Percentiles rank a stretch among this genome's conserved stretches.
phyloP scores from a whole-genome alignment of 75 land plant species.

The Selaginella moellendorffii region DNA sequence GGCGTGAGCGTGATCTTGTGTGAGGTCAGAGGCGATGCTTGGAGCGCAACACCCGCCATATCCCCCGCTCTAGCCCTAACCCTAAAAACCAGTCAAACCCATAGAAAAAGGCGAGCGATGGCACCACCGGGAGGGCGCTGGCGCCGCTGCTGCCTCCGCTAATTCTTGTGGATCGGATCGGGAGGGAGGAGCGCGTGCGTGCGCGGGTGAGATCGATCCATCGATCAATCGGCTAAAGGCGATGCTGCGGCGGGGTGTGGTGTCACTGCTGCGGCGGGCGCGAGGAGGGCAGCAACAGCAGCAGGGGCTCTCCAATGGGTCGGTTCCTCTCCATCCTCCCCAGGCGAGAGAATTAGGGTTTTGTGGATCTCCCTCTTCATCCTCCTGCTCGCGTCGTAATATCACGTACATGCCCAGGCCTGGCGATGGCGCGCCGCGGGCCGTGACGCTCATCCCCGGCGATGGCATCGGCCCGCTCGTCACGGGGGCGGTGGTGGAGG shows the following conservation, averaged over 20 bases:
- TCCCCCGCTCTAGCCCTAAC: neutral
- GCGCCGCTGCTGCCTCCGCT: too few relatives aligned
- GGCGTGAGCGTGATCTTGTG: neutral
- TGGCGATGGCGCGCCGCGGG: constrained; percentile 60
- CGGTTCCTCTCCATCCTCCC: neutral
- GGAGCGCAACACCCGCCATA: neutral
- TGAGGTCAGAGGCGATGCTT: neutral
- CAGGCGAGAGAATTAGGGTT: neutral
- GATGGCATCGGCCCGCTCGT: constrained; percentile 76
- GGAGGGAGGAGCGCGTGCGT: too few relatives aligned
- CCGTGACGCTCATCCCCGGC: constrained; percentile 64
- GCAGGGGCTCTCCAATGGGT: neutral
- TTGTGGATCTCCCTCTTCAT: neutral
- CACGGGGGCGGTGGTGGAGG: constrained; percentile 59
- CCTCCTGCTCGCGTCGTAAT: neutral
- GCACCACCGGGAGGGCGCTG: too few relatives aligned
- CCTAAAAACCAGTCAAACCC: neutral
- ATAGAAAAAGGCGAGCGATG: neutral
- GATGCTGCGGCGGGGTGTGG: neutral
- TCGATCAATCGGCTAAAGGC: too few relatives aligned
- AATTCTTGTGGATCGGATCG: too few relatives aligned
- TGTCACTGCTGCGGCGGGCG: neutral
- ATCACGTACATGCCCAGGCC: constrained; percentile 83
- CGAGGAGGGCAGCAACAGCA: too few relatives aligned
- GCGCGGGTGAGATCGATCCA: neutral